phyloP scores from a whole-genome alignment of 352 stramenopile genomes.

The Aphanomyces euteiches region DNA sequence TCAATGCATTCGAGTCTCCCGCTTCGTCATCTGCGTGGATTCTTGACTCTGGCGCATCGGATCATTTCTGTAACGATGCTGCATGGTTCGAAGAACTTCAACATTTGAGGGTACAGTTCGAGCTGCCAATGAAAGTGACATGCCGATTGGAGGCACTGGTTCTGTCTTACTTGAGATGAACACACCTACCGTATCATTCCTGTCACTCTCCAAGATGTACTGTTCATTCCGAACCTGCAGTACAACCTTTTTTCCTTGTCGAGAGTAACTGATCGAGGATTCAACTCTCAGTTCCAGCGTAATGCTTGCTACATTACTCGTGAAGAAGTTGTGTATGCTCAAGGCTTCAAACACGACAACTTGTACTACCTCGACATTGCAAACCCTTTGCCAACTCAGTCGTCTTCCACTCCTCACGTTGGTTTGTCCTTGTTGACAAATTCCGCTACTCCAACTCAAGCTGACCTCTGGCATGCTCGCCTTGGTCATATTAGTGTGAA shows the following conservation, averaged over 20 bases:
- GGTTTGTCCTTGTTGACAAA: background rate
- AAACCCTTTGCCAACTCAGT: background rate
- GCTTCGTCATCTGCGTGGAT: too few relatives aligned
- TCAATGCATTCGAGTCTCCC: too few relatives aligned
- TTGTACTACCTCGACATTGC: constrained; percentile 9
- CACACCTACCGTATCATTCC: background rate
- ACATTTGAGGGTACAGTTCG: too few relatives aligned
- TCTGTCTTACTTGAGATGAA: constrained; percentile 2
- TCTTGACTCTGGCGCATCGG: constrained; percentile 1
- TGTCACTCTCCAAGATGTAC: background rate
- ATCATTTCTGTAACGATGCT: constrained; percentile 5
- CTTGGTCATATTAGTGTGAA: background rate
- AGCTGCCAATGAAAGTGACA: too few relatives aligned
- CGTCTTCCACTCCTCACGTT: background rate
- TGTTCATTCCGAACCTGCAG: background rate
- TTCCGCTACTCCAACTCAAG: background rate
- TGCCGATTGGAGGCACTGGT: too few relatives aligned
- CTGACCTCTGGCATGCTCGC: background rate
- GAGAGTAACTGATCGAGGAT: background rate
- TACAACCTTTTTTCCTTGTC: background rate
- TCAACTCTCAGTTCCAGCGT: background rate
- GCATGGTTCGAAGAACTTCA: background rate
- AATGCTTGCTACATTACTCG: background rate
- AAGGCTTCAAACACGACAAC: background rate
- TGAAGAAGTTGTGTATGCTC: background rate